These are phyloP conservation scores for Plicaturopsis crispa DNA, from an alignment of 768 basidiomycete genomes.

Conservation along the genomic window DNA sequence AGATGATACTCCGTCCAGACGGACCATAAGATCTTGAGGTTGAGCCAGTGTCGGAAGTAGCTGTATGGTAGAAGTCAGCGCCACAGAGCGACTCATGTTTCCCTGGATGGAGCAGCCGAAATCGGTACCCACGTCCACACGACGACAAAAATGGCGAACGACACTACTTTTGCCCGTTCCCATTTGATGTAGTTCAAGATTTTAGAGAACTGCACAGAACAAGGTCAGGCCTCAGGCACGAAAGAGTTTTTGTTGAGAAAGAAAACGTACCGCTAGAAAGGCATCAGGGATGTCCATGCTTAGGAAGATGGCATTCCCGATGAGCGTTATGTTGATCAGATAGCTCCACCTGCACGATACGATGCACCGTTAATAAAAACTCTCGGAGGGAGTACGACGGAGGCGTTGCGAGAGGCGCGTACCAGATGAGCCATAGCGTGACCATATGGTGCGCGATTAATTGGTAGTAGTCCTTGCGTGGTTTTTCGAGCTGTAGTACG, in stretches of 20 bases:
- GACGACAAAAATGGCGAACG: constrained; percentile 58
- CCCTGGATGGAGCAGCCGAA: not conserved
- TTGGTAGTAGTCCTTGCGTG: constrained; percentile 85
- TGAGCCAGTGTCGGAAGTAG: constrained; percentile 92
- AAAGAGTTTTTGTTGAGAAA: not conserved
- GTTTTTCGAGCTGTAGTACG: constrained; percentile 83
- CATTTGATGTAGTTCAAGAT: constrained; percentile 79
- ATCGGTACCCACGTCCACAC: constrained; percentile 75
- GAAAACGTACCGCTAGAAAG: constrained; percentile 68
- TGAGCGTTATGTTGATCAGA: constrained; percentile 68
- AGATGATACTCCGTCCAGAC: constrained; percentile 75
- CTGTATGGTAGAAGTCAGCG: constrained; percentile 39
- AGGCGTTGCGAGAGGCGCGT: constrained; percentile 14
- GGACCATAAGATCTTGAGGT: constrained; percentile 80
- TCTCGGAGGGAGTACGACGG: not conserved
- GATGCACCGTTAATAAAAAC: constrained; percentile 1
- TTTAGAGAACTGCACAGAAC: constrained; percentile 60
- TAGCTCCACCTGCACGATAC: constrained; percentile 68
- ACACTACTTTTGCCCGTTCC: constrained; percentile 50
- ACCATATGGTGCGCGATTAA: constrained; percentile 88
- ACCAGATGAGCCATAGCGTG: constrained; percentile 93
- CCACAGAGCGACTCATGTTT: not conserved
- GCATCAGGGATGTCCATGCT: constrained; percentile 97
- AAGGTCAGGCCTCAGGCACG: constrained; percentile 1
- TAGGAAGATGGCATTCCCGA: constrained; percentile 88